phyloP scores from a whole-genome alignment of 257 asterid species.

The Salvia splendens region DNA sequence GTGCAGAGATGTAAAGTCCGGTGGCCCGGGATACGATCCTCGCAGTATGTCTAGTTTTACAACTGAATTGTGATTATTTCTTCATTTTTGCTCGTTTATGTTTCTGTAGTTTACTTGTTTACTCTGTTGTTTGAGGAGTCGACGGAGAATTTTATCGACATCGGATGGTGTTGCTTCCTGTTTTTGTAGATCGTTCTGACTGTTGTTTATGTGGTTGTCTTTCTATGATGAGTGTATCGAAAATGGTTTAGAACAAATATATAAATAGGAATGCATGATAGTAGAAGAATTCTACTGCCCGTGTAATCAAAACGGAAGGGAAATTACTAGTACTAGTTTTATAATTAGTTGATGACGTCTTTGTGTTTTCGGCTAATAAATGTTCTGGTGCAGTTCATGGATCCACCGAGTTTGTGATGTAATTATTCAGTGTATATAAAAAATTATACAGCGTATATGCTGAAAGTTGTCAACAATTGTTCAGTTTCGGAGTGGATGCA shows the following conservation, averaged over 20 bases:
- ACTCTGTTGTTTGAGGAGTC: constrained; percentile 13
- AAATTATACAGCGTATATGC: constrained; percentile 8
- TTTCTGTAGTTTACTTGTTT: constrained; percentile 1
- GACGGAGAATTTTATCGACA: background rate
- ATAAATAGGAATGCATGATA: constrained; percentile 6
- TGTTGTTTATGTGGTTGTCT: constrained; percentile 6
- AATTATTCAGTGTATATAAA: background rate
- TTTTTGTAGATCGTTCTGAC: constrained; percentile 5
- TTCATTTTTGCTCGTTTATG: background rate
- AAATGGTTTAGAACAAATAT: background rate
- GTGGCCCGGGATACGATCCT: constrained; percentile 92
- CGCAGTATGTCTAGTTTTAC: constrained; percentile 58
- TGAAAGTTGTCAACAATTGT: constrained; percentile 32
- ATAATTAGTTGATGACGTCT: background rate
- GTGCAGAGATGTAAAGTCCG: constrained; percentile 51
- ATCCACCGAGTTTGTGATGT: constrained; percentile 14
- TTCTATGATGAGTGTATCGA: background rate
- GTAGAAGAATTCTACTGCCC: background rate
- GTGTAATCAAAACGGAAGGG: constrained; percentile 4
- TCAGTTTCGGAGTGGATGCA: constrained; percentile 98
- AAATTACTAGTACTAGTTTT: background rate
- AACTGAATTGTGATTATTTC: constrained; percentile 3
- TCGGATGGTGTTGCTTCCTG: constrained; percentile 4
- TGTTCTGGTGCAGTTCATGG: constrained; percentile 14
- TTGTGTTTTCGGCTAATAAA: background rate